Conservation (phyloP, 78 protist genomes). For the Anaeramoeba flamelloides region DNA sequence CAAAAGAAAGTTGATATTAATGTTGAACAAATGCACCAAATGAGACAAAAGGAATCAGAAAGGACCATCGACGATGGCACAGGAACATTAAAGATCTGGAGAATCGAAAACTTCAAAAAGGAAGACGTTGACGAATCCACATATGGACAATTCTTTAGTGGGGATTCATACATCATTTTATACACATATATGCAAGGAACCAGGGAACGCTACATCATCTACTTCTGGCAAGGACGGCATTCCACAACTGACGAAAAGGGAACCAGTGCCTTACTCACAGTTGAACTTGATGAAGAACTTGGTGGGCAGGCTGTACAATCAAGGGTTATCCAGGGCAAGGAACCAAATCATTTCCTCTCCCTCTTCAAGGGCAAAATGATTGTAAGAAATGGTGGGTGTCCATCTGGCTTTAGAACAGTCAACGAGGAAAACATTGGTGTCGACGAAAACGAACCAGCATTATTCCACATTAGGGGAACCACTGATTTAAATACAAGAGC, state of each 20-base stretch:
- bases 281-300: conserved; percentile 18
- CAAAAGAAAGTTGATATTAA: too few relatives aligned
- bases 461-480: conserved; percentile 32
- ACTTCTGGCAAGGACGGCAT: conserved; percentile 39
- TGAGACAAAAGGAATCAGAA: too few relatives aligned
- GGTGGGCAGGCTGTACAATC: conserved; percentile 25
- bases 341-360: conserved; percentile 27
- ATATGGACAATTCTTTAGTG: conserved; percentile 29
- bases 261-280: conserved; percentile 27
- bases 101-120: conserved; percentile 10
- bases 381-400: conserved; percentile 27
- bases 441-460: conserved; percentile 6
- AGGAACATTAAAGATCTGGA: conserved; percentile 16
- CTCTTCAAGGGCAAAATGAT: conserved; percentile 24
- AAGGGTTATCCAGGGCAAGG: conserved; percentile 33
- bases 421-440: not conserved
- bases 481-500: not conserved
- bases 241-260: conserved; percentile 20
- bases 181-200: conserved; percentile 11
- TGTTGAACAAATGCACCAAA: too few relatives aligned
- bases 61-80: conserved; percentile 15
- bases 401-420: too few relatives aligned
- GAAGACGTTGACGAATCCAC: not conserved
- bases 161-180: conserved; percentile 38
- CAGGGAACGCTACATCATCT: conserved; percentile 1